phyloP scores from a whole-genome alignment of 805 yeast species.

The Debaryomyces tyrocola region DNA sequence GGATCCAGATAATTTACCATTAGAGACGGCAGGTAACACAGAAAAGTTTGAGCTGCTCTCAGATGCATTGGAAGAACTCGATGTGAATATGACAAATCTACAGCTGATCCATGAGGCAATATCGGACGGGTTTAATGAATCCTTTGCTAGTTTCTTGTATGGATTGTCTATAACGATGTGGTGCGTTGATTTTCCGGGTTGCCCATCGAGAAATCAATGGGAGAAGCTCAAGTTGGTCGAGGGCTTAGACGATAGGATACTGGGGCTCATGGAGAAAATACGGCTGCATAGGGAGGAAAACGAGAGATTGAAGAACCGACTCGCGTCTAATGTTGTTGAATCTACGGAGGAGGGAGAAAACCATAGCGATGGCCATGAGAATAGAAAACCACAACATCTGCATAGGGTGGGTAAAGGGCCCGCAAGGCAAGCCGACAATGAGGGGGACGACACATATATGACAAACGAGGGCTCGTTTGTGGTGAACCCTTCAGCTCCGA shows the following conservation, averaged over 20 bases:
- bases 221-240: conserved; percentile 27
- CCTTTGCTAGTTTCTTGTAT: conserved; percentile 72
- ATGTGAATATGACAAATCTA: conserved; percentile 56
- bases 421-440: neutral
- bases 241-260: conserved; percentile 21
- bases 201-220: conserved; percentile 35
- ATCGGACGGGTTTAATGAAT: conserved; percentile 65
- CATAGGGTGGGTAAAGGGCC: neutral
- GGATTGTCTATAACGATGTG: conserved; percentile 85
- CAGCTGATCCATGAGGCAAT: conserved; percentile 62
- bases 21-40: conserved; percentile 37
- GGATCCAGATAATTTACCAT: conserved; percentile 38
- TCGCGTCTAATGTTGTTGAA: conserved; percentile 6
- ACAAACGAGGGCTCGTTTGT: conserved; percentile 29
- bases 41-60: conserved; percentile 46
- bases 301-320: conserved; percentile 19
- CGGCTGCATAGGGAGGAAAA: conserved; percentile 21
- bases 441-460: conserved; percentile 23
- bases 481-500: conserved; percentile 17
- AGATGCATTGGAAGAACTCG: conserved; percentile 56
- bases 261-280: conserved; percentile 18
- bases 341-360: neutral
- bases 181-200: conserved; percentile 70
- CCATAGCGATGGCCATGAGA: neutral
- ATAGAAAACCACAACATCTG: neutral